Base-by-base conservation (phyloP, 169 alveolate genomes). In the Plasmodium berghei region DNA sequence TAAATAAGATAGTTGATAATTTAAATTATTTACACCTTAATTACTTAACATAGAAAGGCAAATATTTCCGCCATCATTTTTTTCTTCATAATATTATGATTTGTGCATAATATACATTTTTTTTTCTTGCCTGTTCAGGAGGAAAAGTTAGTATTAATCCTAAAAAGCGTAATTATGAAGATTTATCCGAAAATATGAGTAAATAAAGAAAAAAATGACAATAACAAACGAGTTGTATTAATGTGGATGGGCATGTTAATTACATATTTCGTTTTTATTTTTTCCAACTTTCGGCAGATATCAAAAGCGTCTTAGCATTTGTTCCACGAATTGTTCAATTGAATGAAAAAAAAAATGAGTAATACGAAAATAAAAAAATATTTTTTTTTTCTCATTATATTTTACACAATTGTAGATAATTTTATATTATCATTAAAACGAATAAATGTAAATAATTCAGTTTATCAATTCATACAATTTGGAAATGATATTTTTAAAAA, bases 121-220 rank as follows among this genome's bases (percentile, higher is more conserved):
- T 42, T 46, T 46, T 46, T 67, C 48, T 48, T 69, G n/a, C 48
- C 12, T 48, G 73, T 75, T 46, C 58, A 75, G 89, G 75, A 8
- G 59, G 26, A 75, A 75, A 75, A 75, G 28, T 75, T 18, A 62
- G 45, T 56, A 62, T 75, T 46, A 75, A 75, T 42, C 74, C 74
- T 64, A 75, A 75, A 75, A 75, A 75, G 89, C 62, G 89, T 16
- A 75, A 75, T 42, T 75, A 75, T 55, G 70, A 75, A 49, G 89
- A 75, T 4, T 75, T 75, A 56, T 62, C 62, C 42, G 89, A 75
- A 62, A 75, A 75, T 63, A 75, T 34, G 66, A 75, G 89, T 75
- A 62, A 46, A 66, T 52, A 62, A 56, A 45, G 67, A 28, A 34
- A n/a, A n/a, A 14, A 58, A 3, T 58, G 66, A 18, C 4, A 28